Evolutionary conservation across 495 filamentous ascomycete genomes (phyloP).

Genomic region (Podospora anserina): DNA sequence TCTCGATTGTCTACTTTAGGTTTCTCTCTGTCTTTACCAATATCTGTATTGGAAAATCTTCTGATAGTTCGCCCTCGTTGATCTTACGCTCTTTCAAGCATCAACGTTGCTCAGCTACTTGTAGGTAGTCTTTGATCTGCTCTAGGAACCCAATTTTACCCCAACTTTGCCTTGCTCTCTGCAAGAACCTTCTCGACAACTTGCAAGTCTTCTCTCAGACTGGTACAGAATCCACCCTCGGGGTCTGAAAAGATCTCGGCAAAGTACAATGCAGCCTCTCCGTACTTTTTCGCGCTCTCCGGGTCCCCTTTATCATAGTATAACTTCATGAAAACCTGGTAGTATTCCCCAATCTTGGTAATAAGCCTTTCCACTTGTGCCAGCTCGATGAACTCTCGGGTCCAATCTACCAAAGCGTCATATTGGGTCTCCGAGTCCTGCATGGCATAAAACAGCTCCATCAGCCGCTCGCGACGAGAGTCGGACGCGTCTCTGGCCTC

Average conservation of each 20-base stretch:
- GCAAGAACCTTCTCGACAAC: conserved; percentile 6
- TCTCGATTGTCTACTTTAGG: neutral
- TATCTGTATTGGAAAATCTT: too few species aligned
- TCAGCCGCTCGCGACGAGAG: conserved; percentile 26
- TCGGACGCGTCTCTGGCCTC: conserved; percentile 28
- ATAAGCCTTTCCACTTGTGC: conserved; percentile 30
- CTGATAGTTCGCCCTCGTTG: too few species aligned
- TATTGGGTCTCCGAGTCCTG: conserved; percentile 20
- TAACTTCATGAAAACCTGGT: conserved; percentile 29
- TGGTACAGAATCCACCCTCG: conserved; percentile 22
- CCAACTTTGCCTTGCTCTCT: neutral
- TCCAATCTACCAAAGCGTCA: conserved; percentile 21
- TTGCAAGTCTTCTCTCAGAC: conserved; percentile 21
- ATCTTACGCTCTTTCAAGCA: neutral
- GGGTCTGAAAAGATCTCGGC: conserved; percentile 33
- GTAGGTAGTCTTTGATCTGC: neutral
- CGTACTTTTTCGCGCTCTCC: conserved; percentile 26
- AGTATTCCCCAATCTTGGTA: conserved; percentile 34
- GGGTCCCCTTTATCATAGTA: conserved; percentile 32
- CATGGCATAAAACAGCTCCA: conserved; percentile 29
- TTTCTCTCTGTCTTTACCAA: neutral
- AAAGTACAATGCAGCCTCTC: conserved; percentile 21
- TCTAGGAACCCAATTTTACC: neutral
- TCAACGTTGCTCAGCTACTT: neutral
- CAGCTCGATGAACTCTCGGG: conserved; percentile 29